Evolutionary conservation across 352 stramenopile species (phyloP).

Genomic region (Phytophthora foliorum): DNA sequence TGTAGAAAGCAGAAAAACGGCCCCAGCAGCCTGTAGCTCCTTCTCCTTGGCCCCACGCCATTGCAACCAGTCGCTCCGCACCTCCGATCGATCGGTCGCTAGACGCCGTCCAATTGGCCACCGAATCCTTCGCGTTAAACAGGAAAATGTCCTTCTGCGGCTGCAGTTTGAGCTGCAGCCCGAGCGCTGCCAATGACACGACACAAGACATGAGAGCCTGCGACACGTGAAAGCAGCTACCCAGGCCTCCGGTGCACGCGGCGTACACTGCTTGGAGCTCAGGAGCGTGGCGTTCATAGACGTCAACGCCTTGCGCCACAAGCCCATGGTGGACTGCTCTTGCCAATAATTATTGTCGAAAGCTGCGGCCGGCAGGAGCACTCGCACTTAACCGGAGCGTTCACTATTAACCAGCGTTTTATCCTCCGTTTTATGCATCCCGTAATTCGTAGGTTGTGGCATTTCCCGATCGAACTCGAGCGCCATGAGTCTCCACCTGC

Average conservation of each 20-base stretch:
- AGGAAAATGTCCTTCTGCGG: slow-evolving; percentile 83
- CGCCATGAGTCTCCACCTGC: slow-evolving; percentile 87
- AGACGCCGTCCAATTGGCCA: slow-evolving; percentile 72
- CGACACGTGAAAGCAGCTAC: not conserved
- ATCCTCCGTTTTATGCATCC: not conserved
- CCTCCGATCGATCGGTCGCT: slow-evolving; percentile 87
- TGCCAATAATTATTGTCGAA: not conserved
- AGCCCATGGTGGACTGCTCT: slow-evolving; percentile 63
- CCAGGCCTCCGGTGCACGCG: not conserved
- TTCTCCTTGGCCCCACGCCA: not conserved
- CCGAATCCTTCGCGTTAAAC: slow-evolving; percentile 65
- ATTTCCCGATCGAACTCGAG: not conserved
- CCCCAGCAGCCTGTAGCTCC: not conserved
- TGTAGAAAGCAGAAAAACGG: not conserved
- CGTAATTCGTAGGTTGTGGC: slow-evolving; percentile 1
- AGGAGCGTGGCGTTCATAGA: slow-evolving; percentile 83
- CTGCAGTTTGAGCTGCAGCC: slow-evolving; percentile 78
- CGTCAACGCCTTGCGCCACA: slow-evolving; percentile 73
- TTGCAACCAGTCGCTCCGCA: slow-evolving; percentile 20
- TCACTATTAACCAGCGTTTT: not conserved
- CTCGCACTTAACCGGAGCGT: slow-evolving; percentile 24
- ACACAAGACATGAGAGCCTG: not conserved
- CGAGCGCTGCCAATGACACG: slow-evolving; percentile 54
- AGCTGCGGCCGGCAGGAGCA: slow-evolving; percentile 9
- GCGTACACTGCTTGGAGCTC: slow-evolving; percentile 85